Percentiles rank a stretch among this genome's conserved stretches.
Evolutionary conservation across 495 filamentous ascomycete genomes (phyloP).

Genomic region (Daldinia grandis): DNA sequence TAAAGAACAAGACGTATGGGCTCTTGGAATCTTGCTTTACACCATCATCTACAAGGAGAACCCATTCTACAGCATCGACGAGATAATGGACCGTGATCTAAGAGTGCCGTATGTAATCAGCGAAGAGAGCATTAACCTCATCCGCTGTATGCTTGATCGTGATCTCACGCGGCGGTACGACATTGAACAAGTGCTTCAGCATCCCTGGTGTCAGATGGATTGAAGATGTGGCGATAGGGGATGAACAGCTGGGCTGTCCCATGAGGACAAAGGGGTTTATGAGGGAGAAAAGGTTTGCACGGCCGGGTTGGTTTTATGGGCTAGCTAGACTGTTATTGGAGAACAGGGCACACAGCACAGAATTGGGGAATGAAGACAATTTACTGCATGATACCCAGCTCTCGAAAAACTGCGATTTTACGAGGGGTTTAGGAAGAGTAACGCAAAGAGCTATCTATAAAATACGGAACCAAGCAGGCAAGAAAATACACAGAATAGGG

Average conservation of each 20-base stretch:
- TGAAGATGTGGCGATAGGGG: conserved; percentile 27
- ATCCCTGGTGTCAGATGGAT: conserved; percentile 73
- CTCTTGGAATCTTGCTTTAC: conserved; percentile 95
- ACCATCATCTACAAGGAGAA: conserved; percentile 99
- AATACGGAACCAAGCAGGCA: conserved; percentile 19
- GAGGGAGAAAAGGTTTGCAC: conserved; percentile 13
- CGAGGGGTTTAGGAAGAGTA: conserved; percentile 24
- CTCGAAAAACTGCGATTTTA: conserved; percentile 24
- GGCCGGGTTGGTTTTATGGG: conserved; percentile 20
- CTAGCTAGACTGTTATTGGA: conserved; percentile 31
- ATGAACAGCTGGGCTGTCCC: conserved; percentile 1
- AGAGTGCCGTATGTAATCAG: conserved; percentile 91
- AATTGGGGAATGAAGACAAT: conserved; percentile 32
- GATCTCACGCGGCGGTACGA: conserved; percentile 82
- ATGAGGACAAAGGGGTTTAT: conserved; percentile 1
- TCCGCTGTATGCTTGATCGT: conserved; percentile 88
- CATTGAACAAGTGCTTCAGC: conserved; percentile 84
- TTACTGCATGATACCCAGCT: conserved; percentile 37
- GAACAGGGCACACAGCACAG: conserved; percentile 23
- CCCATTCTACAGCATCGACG: conserved; percentile 98
- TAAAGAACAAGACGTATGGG: conserved; percentile 98
- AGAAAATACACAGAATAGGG: neutral
- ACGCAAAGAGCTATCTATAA: conserved; percentile 11
- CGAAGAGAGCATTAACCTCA: conserved; percentile 88
- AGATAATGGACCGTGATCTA: conserved; percentile 97